A percentile compares a stretch with the other conserved stretches of the same genome.
These are phyloP conservation scores for Rhodamnia argentea DNA, from an alignment of 345 rosid species.

Conservation along the genomic window DNA sequence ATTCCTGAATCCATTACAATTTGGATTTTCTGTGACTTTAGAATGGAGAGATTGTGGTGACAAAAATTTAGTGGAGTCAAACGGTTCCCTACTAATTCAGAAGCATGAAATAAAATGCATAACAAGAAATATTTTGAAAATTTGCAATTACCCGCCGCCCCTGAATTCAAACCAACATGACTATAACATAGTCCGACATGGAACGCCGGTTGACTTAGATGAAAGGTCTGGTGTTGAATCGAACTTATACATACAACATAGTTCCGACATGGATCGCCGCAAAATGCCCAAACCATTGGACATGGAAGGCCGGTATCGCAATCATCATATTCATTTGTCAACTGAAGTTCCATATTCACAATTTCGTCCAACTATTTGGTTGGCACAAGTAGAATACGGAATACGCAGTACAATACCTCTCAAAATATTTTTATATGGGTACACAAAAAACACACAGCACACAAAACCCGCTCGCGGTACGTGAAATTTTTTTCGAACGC, in stretches of 20 bases:
- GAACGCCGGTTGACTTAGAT: rapidly evolving
- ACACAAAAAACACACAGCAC: background rate
- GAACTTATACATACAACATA: background rate
- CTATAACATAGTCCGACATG: too few relatives aligned
- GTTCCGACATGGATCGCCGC: background rate
- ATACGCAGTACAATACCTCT: background rate
- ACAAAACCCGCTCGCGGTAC: background rate
- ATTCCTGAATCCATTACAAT: background rate
- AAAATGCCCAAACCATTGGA: background rate
- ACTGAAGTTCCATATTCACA: background rate
- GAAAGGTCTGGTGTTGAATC: background rate
- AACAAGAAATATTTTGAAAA: background rate
- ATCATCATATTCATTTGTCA: background rate
- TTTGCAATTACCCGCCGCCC: background rate
- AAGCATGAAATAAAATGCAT: too few relatives aligned
- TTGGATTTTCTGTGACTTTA: background rate
- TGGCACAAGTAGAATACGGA: background rate
- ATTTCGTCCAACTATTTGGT: background rate
- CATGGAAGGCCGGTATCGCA: background rate
- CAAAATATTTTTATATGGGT: background rate
- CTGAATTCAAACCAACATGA: too few relatives aligned
- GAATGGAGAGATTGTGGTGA: background rate
- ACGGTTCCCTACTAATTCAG: too few relatives aligned
- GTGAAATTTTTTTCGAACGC: background rate
- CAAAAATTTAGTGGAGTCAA: background rate